Base-by-base conservation (phyloP, 2,329 filamentous ascomycete species). In the Talaromyces islandicus region DNA sequence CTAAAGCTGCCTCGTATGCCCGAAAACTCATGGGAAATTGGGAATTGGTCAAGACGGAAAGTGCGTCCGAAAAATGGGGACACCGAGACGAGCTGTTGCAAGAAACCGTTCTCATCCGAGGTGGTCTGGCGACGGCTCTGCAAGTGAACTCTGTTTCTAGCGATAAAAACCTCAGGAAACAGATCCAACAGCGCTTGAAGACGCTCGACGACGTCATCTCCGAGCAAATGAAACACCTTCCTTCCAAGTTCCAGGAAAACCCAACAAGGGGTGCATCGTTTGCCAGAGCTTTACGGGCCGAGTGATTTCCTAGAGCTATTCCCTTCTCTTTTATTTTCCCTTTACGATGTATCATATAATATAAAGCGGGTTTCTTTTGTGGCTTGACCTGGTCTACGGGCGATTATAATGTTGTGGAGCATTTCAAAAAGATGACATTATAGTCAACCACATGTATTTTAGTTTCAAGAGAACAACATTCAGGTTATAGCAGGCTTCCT, bases 201-300 rank as follows among this genome's bases (percentile, higher is more conserved):
- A 65, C 83, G 63, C 77, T 90, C 21, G 81, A 80, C 38, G 81
- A 78, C 67, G 80, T 85, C 51, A 78, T 86, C 53, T 79, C 54
- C 14, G 61, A 64, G 11, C 63, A 64, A 32, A 60, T 57, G 51
- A 63, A 64, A 32, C 52, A 54, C 10, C 65, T 64, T 12, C 65
- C 69, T 10, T 60, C 66, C 32, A 59, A 64, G 17, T 55, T 62
- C 29, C 46, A 63, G 51, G 56, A 65, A 32, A 54, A 57, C 10
- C 67, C 68, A 11, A 65, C 66, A 7, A 24, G 62, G 29, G 69
- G 69, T 41, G 61, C 67, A 52, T 30, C 54, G 51, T 65, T 70
- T 48, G 50, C 51, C 25, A 48, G 38, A 50, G 29, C 50, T 4
- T 19, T 48, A 7, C 25, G n/a, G 17, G 25, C 7, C 4, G 14